Evolutionary conservation across 2,329 filamentous ascomycete species (phyloP), one percentile per base, ranked within the genome.

Genomic region (Myriosclerotinia scirpicola): DNA sequence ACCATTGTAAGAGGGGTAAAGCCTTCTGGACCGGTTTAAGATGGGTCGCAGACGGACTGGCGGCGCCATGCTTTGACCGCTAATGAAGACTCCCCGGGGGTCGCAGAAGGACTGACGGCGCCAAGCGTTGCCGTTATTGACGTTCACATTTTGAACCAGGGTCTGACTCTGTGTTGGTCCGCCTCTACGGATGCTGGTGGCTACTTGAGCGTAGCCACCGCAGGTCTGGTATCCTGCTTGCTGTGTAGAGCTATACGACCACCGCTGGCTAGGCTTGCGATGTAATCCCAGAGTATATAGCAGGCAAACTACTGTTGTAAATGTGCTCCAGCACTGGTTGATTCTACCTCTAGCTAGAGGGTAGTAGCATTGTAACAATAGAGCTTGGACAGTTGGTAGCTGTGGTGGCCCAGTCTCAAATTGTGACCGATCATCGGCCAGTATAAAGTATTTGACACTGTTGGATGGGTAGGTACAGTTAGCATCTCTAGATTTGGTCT

Each of bases 381-480:
- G 75, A 44, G 79, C 78, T 69, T 81, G 79, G 2, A 81, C 75
- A 53, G 75, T 77, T 5, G 71, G 72, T 11, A 78, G 54, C 1
- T 73, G 73, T 44, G 77, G 72, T 38, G 71, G 70, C 0, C 76
- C 76, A 6, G 67, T 77, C 72, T 75, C 79, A 64, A 66, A 73
- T 54, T 68, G 66, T 11, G 77, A 71, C 56, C 75, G 76, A 38
- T 77, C 71, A 15, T 77, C 76, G 1, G 73, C 70, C 3, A 69
- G 63, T 56, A 69, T 69, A 36, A 67, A 73, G 30, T 71, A 70
- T 17, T 70, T 62, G 66, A 74, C 67, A 65, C 73, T 71, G 30
- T 50, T 50, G 44, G 26, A 26, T 26, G 26, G 26, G 26, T 26
- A 26, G 26, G 26, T 26, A 26, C 26, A 26, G 26, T 26, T 26